Evolutionary conservation across 176 grass and related monocot genomes (phyloP).

Genomic region (Aechmea fasciata): DNA sequence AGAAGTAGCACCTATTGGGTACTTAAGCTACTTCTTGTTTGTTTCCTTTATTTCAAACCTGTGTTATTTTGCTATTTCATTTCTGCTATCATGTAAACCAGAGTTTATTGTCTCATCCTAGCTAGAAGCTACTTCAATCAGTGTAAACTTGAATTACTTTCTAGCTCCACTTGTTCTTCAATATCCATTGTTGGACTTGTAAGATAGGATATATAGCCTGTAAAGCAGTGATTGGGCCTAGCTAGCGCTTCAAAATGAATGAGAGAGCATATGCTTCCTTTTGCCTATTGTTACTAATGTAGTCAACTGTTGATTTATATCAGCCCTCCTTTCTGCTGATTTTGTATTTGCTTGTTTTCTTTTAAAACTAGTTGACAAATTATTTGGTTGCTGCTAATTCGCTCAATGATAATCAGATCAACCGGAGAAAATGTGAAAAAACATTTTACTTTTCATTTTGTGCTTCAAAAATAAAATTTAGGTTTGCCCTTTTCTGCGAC

Average conservation of each 20-base stretch:
- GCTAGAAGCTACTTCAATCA: not conserved
- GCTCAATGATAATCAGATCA: too few species aligned
- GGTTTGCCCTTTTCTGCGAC: too few species aligned
- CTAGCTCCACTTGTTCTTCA: not conserved
- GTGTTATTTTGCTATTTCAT: not conserved
- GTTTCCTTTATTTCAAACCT: not conserved
- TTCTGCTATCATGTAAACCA: not conserved
- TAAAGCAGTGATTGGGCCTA: not conserved
- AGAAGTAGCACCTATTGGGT: conserved; percentile 37
- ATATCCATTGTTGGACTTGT: not conserved
- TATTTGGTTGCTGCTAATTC: not conserved
- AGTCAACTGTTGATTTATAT: not conserved
- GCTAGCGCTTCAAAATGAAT: not conserved
- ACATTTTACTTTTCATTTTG: too few species aligned
- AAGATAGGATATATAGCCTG: not conserved
- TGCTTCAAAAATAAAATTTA: too few species aligned
- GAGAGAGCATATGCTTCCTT: not conserved
- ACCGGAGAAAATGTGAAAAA: too few species aligned
- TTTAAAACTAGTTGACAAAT: not conserved
- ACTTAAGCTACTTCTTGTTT: not conserved
- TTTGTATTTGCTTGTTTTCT: not conserved
- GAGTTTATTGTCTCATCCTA: not conserved
- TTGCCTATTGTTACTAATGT: not conserved
- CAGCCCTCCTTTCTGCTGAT: not conserved
- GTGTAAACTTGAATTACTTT: not conserved